Evolutionary conservation across 31 red algal genomes (phyloP).

Genomic region (Odonthalia washingtoniensis): DNA sequence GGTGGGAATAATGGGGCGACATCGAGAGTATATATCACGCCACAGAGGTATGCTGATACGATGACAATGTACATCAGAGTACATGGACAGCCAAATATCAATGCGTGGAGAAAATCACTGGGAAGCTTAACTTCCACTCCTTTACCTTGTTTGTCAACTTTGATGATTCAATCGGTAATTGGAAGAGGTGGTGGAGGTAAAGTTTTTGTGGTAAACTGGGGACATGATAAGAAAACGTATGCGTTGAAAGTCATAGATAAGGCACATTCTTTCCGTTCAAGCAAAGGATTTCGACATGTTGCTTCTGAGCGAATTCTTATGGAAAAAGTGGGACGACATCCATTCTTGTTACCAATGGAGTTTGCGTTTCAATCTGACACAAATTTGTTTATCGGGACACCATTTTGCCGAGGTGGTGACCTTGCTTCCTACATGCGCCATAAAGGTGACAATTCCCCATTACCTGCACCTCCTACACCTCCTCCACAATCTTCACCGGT

Average conservation of each 20-base stretch:
- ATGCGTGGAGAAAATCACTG: constrained; percentile 48
- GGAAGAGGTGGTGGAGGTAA: constrained; percentile 81
- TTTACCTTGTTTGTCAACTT: constrained; percentile 29
- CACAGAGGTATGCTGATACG: neutral
- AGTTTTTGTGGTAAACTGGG: constrained; percentile 73
- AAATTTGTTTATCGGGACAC: constrained; percentile 62
- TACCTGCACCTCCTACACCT: neutral
- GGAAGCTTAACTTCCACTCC: constrained; percentile 1
- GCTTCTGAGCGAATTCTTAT: constrained; percentile 54
- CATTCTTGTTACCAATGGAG: constrained; percentile 53
- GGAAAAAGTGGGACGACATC: constrained; percentile 55
- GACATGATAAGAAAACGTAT: constrained; percentile 61
- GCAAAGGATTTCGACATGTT: constrained; percentile 55
- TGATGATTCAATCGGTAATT: constrained; percentile 64
- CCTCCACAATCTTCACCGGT: no score
- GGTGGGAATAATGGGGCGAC: no score
- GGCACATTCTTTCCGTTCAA: constrained; percentile 50
- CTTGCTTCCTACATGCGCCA: constrained; percentile 65
- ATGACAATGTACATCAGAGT: constrained; percentile 54
- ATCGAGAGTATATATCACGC: constrained; percentile 46
- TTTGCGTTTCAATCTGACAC: constrained; percentile 69
- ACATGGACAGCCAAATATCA: constrained; percentile 24
- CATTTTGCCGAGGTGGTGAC: constrained; percentile 60
- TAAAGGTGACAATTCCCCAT: constrained; percentile 42
- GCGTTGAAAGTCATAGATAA: constrained; percentile 68